Conservation (phyloP, 2,329 filamentous ascomycete species). For the Teratosphaeria nubilosa region DNA sequence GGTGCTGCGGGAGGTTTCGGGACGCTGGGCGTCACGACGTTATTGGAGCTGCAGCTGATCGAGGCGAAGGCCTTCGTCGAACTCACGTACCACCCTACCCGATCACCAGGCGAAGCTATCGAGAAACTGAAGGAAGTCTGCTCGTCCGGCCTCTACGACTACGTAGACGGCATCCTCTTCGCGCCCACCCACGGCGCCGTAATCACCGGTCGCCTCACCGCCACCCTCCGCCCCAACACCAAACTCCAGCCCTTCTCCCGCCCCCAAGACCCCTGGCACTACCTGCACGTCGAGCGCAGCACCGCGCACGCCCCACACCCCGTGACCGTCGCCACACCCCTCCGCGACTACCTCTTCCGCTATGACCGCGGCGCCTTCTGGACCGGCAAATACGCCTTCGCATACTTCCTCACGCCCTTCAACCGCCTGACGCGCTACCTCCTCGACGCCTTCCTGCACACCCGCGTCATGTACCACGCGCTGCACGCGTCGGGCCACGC, state of each 20-base stretch:
- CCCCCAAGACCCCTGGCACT: conserved; percentile 61
- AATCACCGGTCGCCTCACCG: conserved; percentile 32
- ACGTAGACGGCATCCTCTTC: conserved; percentile 50
- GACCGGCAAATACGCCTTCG: conserved; percentile 51
- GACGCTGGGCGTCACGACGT: conserved; percentile 55
- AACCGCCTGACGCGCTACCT: conserved; percentile 48
- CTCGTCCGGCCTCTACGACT: conserved; percentile 42
- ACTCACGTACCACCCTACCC: conserved; percentile 36
- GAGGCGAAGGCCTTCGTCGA: conserved; percentile 40
- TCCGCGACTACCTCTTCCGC: conserved; percentile 48
- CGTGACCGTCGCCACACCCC: conserved; percentile 33
- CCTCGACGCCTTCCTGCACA: conserved; percentile 52
- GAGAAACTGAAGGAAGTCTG: conserved; percentile 28
- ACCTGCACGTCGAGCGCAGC: conserved; percentile 51
- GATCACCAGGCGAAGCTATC: conserved; percentile 33
- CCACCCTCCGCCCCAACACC: conserved; percentile 27
- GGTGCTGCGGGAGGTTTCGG: conserved; percentile 57
- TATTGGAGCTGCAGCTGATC: conserved; percentile 41
- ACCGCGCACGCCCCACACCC: conserved; percentile 2
- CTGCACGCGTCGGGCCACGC: conserved; percentile 49
- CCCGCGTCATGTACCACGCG: conserved; percentile 52
- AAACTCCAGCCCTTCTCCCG: conserved; percentile 42
- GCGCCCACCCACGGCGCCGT: conserved; percentile 33
- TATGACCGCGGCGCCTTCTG: conserved; percentile 59
- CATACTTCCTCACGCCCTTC: conserved; percentile 53